Base-by-base conservation (phyloP, 495 filamentous ascomycete genomes). In the Trypethelium eluteriae region DNA sequence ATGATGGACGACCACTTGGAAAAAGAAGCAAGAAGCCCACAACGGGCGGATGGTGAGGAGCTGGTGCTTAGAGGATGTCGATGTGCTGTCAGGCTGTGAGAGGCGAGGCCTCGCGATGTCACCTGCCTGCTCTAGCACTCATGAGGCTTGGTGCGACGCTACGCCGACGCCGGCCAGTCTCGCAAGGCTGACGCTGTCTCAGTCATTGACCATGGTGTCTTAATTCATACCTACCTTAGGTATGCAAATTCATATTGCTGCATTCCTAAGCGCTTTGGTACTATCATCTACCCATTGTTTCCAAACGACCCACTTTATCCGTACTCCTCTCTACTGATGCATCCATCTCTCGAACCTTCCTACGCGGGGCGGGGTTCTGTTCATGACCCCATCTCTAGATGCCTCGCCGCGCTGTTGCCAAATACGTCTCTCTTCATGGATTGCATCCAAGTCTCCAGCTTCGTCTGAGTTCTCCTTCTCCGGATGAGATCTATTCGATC, bases 311-410 rank as follows among this genome's bases (percentile, higher is more conserved):
- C 3, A 34, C 14, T 32, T 34, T 18, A 35, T 5, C 32, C 4
- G 14, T 59, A 10, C 53, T 32, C 36, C 18, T 36, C 53, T 14
- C 32, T 59, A 59, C 53, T 59, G 53, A 59, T 59, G 32, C 57
- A 69, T 59, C 50, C 47, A 38, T 64, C 68, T 66, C 65, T 72
- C 70, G 50, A 72, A 69, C 61, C 72, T 67, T 11, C 70, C 72
- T 18, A 70, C 6, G n/a, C 67, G 41, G 47, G 72, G 70, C 11
- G 72, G 72, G 16, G 72, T 74, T 62, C 70, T 69, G 64, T 74
- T 70, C 70, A 74, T 71, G 34, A 70, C 53, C 11, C 67, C 71
- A 56, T 56, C 34, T 59, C 18, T 18, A 35, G 53, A 59, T 34
- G 32, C 14, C 53, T 59, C 53, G 7, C 53, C 53, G 7, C 53